phyloP scores from a whole-genome alignment of 768 basidiomycete genomes.

The Suillus subluteus region DNA sequence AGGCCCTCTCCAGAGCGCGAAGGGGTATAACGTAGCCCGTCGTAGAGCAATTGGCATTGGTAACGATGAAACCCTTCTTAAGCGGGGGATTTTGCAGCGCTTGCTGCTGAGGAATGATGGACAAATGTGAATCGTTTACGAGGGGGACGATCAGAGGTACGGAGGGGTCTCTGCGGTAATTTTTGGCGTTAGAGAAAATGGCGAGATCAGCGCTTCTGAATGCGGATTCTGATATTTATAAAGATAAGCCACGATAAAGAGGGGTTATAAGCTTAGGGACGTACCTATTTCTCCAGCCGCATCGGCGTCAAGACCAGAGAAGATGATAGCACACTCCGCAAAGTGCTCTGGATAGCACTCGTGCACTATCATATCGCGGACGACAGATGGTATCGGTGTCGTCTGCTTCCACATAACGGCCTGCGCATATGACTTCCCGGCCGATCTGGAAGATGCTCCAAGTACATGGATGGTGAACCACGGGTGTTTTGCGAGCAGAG shows the following conservation, averaged over 20 bases:
- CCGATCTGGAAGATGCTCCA: slow-evolving; percentile 87
- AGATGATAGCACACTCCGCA: slow-evolving; percentile 80
- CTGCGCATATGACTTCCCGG: slow-evolving; percentile 75
- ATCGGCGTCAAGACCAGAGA: slow-evolving; percentile 95
- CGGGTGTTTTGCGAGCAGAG: slow-evolving; percentile 83
- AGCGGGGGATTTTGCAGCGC: slow-evolving; percentile 66
- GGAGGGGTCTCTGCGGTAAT: slow-evolving; percentile 87
- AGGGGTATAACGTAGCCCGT: slow-evolving; percentile 94
- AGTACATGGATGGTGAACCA: slow-evolving; percentile 88
- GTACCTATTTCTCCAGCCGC: slow-evolving; percentile 94
- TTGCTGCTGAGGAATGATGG: slow-evolving; percentile 84
- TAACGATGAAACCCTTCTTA: slow-evolving; percentile 91
- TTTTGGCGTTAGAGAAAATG: slow-evolving; percentile 98
- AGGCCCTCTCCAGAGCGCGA: slow-evolving; percentile 83
- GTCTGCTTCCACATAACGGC: slow-evolving; percentile 90
- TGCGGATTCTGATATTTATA: slow-evolving; percentile 63
- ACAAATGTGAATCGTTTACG: slow-evolving; percentile 86
- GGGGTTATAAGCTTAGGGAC: not conserved
- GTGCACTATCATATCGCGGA: slow-evolving; percentile 59
- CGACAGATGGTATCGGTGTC: slow-evolving; percentile 67
- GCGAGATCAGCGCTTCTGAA: slow-evolving; percentile 88
- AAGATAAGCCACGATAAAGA: slow-evolving; percentile 8
- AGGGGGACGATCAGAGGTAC: slow-evolving; percentile 97
- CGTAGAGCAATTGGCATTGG: slow-evolving; percentile 98
- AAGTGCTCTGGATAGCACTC: slow-evolving; percentile 83